Conservation (phyloP, 2,329 filamentous ascomycete species). For the Cercospora zeae-maydis region DNA sequence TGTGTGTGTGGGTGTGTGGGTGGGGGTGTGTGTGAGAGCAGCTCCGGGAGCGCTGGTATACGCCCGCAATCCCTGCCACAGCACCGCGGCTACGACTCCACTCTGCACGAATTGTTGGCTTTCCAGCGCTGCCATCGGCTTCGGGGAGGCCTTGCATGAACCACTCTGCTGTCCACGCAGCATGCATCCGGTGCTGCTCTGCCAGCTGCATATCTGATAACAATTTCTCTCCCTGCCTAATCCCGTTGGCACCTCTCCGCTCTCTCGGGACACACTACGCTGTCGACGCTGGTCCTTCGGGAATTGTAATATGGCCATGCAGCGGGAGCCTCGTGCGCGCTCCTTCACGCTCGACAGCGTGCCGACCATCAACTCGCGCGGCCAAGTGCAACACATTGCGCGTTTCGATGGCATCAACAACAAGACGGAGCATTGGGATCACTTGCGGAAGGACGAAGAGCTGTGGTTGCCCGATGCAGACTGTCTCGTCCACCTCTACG, state of each 20-base stretch:
- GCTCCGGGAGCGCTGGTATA: no score
- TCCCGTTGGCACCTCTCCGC: not conserved
- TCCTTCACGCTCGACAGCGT: conserved; percentile 5
- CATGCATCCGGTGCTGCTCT: conserved; percentile 30
- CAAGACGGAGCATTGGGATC: conserved; percentile 19
- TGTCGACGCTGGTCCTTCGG: not conserved
- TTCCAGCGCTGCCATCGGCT: conserved; percentile 9
- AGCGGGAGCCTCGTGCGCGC: not conserved
- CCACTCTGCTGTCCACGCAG: conserved; percentile 13
- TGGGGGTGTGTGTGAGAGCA: no score
- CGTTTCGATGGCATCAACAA: conserved; percentile 20
- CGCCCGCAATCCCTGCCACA: conserved; percentile 4
- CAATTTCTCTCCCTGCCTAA: not conserved
- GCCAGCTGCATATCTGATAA: conserved; percentile 7
- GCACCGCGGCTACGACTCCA: conserved; percentile 6
- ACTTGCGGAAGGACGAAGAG: conserved; percentile 57
- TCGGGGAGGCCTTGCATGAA: conserved; percentile 21
- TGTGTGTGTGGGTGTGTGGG: no score
- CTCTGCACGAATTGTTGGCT: conserved; percentile 7
- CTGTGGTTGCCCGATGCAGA: conserved; percentile 66
- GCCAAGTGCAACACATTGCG: conserved; percentile 10
- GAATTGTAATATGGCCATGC: conserved; percentile 1
- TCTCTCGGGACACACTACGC: not conserved
- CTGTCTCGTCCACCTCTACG: conserved; percentile 67
- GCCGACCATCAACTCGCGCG: conserved; percentile 6